phyloP scores from a whole-genome alignment of 495 filamentous ascomycete species.

The Aspergillus carlsbadensis region DNA sequence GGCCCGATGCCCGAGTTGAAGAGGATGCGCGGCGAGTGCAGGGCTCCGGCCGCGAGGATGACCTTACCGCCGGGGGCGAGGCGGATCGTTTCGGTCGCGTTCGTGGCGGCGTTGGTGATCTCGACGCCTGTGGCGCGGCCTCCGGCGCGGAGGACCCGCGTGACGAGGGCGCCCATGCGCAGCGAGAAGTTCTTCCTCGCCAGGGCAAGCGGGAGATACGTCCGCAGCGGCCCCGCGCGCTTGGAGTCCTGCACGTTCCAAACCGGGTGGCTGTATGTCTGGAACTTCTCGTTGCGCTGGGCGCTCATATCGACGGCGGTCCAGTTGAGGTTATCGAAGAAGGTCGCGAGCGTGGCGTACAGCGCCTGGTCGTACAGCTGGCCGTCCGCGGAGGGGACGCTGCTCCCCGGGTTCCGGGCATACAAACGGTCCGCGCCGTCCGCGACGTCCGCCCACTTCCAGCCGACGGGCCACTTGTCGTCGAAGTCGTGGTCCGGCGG shows the following conservation, averaged over 20 bases:
- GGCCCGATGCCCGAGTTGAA: slow-evolving; percentile 62
- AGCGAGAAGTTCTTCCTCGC: slow-evolving; percentile 64
- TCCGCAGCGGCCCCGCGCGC: slow-evolving; percentile 66
- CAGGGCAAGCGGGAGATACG: slow-evolving; percentile 65
- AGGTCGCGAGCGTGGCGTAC: slow-evolving; percentile 53
- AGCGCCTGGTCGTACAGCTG: slow-evolving; percentile 63
- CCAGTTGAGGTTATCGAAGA: slow-evolving; percentile 57
- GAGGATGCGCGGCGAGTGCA: slow-evolving; percentile 68
- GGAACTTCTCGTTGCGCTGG: slow-evolving; percentile 60
- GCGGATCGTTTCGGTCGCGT: slow-evolving; percentile 58
- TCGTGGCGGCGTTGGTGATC: slow-evolving; percentile 52
- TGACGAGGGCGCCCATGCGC: slow-evolving; percentile 61
- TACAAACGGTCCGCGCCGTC: slow-evolving; percentile 57
- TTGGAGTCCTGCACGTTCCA: slow-evolving; percentile 65
- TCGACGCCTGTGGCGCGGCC: slow-evolving; percentile 64
- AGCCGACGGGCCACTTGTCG: slow-evolving; percentile 66
- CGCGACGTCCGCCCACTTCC: slow-evolving; percentile 61
- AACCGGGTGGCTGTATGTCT: slow-evolving; percentile 58
- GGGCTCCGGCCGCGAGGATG: slow-evolving; percentile 63
- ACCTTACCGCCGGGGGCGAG: slow-evolving; percentile 60
- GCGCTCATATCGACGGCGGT: slow-evolving; percentile 56
- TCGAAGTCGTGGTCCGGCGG: slow-evolving; percentile 65
- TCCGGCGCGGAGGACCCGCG: slow-evolving; percentile 59
- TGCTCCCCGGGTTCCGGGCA: slow-evolving; percentile 64
- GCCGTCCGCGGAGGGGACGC: slow-evolving; percentile 63